Conservation (phyloP, 208 protist genomes). For the Crithidia sp. region DNA sequence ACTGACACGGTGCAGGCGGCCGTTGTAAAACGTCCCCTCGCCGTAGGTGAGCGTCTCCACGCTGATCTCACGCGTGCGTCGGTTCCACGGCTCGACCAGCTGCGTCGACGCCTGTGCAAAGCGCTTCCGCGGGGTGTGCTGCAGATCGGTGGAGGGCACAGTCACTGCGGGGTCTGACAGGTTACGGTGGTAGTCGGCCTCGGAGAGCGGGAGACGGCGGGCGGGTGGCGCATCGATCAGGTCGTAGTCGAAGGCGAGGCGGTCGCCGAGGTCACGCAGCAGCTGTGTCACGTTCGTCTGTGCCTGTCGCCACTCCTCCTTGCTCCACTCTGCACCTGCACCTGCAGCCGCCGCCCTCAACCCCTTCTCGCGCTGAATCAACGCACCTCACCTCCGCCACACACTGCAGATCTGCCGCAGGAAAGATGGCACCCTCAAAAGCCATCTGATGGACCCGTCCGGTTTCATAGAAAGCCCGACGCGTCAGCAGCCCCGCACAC, state of each 20-base stretch:
- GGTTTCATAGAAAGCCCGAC: conserved; percentile 2
- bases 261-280: conserved; percentile 27
- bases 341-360: neutral
- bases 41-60: conserved; percentile 38
- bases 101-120: conserved; percentile 25
- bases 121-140: neutral
- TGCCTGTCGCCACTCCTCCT: conserved; percentile 7
- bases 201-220: conserved; percentile 22
- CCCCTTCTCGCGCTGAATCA: neutral
- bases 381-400: conserved; percentile 30
- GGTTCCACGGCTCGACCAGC: conserved; percentile 81
- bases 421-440: conserved; percentile 68
- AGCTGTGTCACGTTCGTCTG: conserved; percentile 15
- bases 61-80: conserved; percentile 13
- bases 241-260: conserved; percentile 27
- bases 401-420: conserved; percentile 61
- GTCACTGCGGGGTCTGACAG: neutral
- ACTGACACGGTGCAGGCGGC: conserved; percentile 63
- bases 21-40: conserved; percentile 72
- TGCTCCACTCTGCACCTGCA: neutral
- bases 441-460: conserved; percentile 20
- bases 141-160: neutral
- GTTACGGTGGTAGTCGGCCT: conserved; percentile 17
- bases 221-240: conserved; percentile 2
- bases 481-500: conserved; percentile 29